These are phyloP conservation scores for Xylaria multiplex DNA, from an alignment of 2,329 filamentous ascomycete genomes.

Conservation along the genomic window DNA sequence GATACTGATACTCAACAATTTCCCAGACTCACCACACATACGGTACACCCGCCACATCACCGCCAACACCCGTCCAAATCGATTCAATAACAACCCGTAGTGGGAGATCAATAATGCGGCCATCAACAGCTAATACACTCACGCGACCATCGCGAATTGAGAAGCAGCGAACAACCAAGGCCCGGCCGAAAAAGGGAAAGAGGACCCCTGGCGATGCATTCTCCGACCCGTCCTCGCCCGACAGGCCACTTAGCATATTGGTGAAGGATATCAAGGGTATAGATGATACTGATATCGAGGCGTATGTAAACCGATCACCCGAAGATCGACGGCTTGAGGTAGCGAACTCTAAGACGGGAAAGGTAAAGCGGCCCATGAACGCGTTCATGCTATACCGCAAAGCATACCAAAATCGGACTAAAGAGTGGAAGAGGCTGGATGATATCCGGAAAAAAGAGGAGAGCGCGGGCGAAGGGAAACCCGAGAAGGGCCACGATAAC, in stretches of 20 bases:
- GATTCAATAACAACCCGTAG: constrained; percentile 54
- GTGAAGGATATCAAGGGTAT: constrained; percentile 71
- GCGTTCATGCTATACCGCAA: constrained; percentile 98
- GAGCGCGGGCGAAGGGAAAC: constrained; percentile 31
- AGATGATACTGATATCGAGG: constrained; percentile 79
- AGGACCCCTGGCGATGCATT: constrained; percentile 55
- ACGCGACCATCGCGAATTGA: constrained; percentile 48
- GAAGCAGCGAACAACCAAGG: constrained; percentile 49
- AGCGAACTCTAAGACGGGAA: constrained; percentile 73
- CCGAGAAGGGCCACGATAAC: constrained; percentile 68
- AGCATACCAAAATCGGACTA: constrained; percentile 87
- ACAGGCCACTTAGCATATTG: constrained; percentile 75
- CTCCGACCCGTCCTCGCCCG: constrained; percentile 55
- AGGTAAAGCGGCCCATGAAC: constrained; percentile 93
- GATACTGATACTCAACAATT: constrained; percentile 15
- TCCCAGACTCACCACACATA: constrained; percentile 53
- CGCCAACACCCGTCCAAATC: constrained; percentile 55
- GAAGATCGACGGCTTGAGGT: constrained; percentile 76
- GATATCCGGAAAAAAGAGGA: constrained; percentile 35
- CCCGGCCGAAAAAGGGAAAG: constrained; percentile 55
- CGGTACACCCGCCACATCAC: constrained; percentile 63
- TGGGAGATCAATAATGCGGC: constrained; percentile 47
- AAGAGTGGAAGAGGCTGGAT: constrained; percentile 75
- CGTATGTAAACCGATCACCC: constrained; percentile 77
- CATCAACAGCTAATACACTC: constrained; percentile 41